Base-by-base conservation (phyloP, 75 land plant genomes). In the Pinus tabuliformis region DNA sequence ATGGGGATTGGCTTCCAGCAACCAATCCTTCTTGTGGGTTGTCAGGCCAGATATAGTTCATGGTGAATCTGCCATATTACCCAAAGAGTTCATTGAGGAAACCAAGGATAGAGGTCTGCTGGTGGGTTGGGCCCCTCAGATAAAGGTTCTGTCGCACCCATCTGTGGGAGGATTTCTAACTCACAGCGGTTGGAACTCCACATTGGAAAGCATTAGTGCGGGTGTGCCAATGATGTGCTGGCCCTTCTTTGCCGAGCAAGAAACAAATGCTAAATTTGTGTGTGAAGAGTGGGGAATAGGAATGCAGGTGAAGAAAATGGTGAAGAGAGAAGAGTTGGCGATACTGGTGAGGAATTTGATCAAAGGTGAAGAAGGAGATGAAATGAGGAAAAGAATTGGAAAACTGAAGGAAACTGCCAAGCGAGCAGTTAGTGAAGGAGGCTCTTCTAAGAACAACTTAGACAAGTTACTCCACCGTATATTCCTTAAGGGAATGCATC, bases 181-280 rank as follows among this genome's bases (percentile, higher is more conserved):
- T 0, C 95, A 93, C 74, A 89, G 93, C 75, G 98, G 98, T 5
- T 92, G 93, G 95, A 95, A 92, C 83, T 93, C 93, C 28, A 78
- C 71, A 1, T 9, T 93, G 65, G 96, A 93, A 81, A 84, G 79
- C 45, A 58, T 89, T 1, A 54, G 70, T 49, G 78, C 82, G 0
- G 93, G 91, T 0, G 78, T 89, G 77, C 90, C 91, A 28, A 81
- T 91, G 88, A 79, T 86, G 36, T 85, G 91, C 0, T 88, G 91
- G 93, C 93, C 96, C 3, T 45, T 82, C 37, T 80, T 77, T 63
- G 90, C 87, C 13, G 91, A 91, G 77, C 93, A 93, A 72, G 80
- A 80, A 45, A 45, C 52, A 45, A 45, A 45, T 45, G 52, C 52
- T 1, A 45, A 45, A 6, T 45, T 45, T 7, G 71, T 91, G 56